Percentiles rank a stretch among this genome's conserved stretches.
Evolutionary conservation across 2,329 filamentous ascomycete genomes (phyloP).

Genomic region (Orbilia ellipsospora): DNA sequence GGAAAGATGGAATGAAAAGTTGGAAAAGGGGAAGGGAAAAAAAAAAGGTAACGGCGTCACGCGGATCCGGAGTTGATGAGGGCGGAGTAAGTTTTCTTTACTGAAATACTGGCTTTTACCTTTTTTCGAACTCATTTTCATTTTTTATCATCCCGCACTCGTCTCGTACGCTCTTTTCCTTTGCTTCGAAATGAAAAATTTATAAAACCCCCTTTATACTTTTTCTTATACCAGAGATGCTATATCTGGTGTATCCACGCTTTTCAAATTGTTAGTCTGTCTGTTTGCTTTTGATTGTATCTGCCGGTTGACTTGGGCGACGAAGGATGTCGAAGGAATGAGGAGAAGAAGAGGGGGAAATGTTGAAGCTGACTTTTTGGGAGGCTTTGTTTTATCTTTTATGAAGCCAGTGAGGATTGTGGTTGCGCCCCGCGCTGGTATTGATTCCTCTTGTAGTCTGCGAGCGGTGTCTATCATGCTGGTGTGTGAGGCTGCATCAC

Average conservation of each 20-base stretch:
- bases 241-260: conserved; percentile 28
- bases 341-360: conserved; percentile 1
- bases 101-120: too few relatives aligned
- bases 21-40: conserved; percentile 24
- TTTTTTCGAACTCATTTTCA: not conserved
- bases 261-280: conserved; percentile 10
- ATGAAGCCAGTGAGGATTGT: too few relatives aligned
- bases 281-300: conserved; percentile 1
- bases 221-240: conserved; percentile 25
- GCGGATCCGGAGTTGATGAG: too few relatives aligned
- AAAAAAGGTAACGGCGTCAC: too few relatives aligned
- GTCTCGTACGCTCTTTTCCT: conserved; percentile 6
- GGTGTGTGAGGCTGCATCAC: too few relatives aligned
- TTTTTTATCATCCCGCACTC: not conserved
- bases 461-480: too few relatives aligned
- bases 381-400: too few relatives aligned
- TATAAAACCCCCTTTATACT: too few relatives aligned
- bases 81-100: too few relatives aligned
- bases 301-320: conserved; percentile 12
- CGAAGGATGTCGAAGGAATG: conserved; percentile 3
- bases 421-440: too few relatives aligned
- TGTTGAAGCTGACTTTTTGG: conserved; percentile 1
- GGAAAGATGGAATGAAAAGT: not conserved
- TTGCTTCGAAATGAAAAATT: conserved; percentile 8
- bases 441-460: too few relatives aligned